phyloP scores from a whole-genome alignment of 352 stramenopile species.

The Phytopythium montanum region DNA sequence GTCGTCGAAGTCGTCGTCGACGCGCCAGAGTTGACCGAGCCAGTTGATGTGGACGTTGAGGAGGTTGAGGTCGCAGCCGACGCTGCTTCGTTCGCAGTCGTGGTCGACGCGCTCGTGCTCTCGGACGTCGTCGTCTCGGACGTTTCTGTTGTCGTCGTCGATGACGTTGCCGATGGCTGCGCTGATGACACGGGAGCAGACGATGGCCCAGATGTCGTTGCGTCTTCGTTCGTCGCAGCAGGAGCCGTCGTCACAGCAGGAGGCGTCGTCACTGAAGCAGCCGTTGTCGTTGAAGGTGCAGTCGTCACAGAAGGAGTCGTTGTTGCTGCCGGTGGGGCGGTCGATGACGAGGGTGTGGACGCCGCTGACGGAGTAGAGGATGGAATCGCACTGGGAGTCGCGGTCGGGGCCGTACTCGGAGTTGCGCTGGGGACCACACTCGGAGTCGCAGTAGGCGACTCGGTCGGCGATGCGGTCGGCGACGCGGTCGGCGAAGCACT shows the following conservation, averaged over 20 bases:
- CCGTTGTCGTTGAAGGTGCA: neutral
- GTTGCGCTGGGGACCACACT: neutral
- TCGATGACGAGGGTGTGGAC: conserved; percentile 8
- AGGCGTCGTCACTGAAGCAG: conserved; percentile 1
- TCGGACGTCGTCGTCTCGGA: conserved; percentile 1
- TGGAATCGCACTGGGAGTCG: neutral
- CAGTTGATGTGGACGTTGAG: neutral
- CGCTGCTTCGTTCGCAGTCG: neutral
- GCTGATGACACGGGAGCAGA: neutral
- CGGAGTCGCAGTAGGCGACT: conserved; percentile 5
- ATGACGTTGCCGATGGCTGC: neutral
- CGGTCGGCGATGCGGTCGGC: conserved; percentile 4
- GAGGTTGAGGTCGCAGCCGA: neutral
- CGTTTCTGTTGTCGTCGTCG: conserved; percentile 1
- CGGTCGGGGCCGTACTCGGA: neutral
- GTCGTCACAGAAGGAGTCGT: neutral
- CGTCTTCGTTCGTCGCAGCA: conserved; percentile 1
- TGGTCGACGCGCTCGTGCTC: neutral
- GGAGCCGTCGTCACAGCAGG: neutral
- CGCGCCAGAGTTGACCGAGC: neutral
- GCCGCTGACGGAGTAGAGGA: conserved; percentile 8
- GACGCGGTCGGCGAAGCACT: conserved; percentile 9
- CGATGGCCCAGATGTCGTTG: neutral
- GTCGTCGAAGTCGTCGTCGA: neutral
- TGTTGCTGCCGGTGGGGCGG: conserved; percentile 7